Base-by-base conservation (phyloP, 2,329 filamentous ascomycete genomes). In the Colletotrichum musae region DNA sequence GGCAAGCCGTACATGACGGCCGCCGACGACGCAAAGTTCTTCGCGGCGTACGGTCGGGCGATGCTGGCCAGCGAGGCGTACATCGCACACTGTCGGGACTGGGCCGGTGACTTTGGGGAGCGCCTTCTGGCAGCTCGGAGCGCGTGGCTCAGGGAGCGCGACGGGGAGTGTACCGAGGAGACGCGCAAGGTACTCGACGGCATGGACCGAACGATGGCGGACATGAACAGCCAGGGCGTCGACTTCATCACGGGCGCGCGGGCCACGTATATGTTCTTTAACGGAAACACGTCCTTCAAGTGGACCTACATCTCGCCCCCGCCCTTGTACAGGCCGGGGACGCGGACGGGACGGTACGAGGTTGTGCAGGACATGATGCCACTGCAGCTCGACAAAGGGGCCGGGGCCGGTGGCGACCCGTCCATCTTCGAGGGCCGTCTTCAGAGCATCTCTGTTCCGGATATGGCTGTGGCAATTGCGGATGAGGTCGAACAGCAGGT, bases 381-480 rank as follows among this genome's bases (percentile, higher is more conserved):
- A 13, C 59, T 62, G 36, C 39, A 54, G 1, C 39, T 54, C 12
- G 24, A 45, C 7, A 47, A 45, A 13, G 26, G 15, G 0, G 50
- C 21, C 15, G 48, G 36, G 41, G 24, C 24, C n/a, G 59, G 26
- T 6, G n/a, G 18, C 2, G 43, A 47, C 39, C 18, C 47, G 5
- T 62, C 51, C 10, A 62, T 54, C 18, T 54, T 54, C 1, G 59
- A 62, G 12, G 59, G 50, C 16, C 50, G 59, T 16, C 1, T 62
- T 9, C 59, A 62, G 51, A 62, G 59, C n/a, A 62, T 62, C 15
- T 62, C 59, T 15, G 59, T 62, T 36, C 39, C 59, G 6, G 59
- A 62, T 24, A 62, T 62, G 59, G 59, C 59, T 6, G 39, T 62
- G n/a, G 59, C 59, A 6, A 62, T 62, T 16, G 59, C 59, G 28